Evolutionary conservation across 2,329 filamentous ascomycete species (phyloP).

Genomic region (Pseudogymnoascus sp.): DNA sequence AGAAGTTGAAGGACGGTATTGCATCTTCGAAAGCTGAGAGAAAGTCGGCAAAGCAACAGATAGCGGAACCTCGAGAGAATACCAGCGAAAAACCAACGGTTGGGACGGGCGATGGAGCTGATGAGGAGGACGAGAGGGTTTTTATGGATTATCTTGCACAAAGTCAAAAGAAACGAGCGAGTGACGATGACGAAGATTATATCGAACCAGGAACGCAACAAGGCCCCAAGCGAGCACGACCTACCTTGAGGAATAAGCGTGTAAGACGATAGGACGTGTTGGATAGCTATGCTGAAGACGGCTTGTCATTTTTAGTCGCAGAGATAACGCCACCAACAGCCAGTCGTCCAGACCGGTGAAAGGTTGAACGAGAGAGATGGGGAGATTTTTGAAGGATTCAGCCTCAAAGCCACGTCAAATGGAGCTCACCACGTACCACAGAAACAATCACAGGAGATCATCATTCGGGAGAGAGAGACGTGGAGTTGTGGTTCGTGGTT

Average conservation of each 20-base stretch:
- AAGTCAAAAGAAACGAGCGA: neutral
- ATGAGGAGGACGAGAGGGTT: neutral
- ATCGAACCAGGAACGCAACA: neutral
- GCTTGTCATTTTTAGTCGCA: neutral
- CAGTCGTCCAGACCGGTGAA: neutral
- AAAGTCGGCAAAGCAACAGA: neutral
- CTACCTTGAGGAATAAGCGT: neutral
- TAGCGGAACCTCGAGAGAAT: neutral
- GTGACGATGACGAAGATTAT: neutral
- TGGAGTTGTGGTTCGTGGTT: neutral
- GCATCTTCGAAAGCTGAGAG: neutral
- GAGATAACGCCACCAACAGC: neutral
- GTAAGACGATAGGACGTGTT: neutral
- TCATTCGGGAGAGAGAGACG: neutral
- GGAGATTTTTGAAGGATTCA: neutral
- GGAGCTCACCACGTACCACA: neutral
- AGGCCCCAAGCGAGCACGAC: neutral
- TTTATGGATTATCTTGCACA: neutral
- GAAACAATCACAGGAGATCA: neutral
- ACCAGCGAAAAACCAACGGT: neutral
- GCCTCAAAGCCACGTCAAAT: conserved; percentile 2
- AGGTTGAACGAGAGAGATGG: too few relatives aligned
- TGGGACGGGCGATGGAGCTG: neutral
- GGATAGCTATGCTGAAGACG: neutral
- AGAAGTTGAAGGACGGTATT: neutral